Percentiles rank a stretch among this genome's conserved stretches.
These are phyloP conservation scores for Aegilops tauschii DNA, from an alignment of 176 grass and related monocot species.

Conservation along the genomic window DNA sequence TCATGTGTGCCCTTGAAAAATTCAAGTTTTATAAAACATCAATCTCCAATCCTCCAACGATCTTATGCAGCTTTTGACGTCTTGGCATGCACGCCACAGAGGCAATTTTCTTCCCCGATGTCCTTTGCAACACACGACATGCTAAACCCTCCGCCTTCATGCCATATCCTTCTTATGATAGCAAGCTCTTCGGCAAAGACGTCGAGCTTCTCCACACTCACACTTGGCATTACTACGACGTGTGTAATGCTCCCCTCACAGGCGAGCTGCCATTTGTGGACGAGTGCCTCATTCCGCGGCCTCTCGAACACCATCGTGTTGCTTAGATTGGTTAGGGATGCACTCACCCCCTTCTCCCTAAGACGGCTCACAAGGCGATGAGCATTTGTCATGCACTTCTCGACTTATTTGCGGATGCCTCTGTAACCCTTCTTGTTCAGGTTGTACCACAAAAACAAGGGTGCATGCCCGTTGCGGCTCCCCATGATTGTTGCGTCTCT, in stretches of 20 bases:
- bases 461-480: not conserved
- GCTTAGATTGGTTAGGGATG: not conserved
- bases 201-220: not conserved
- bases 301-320: not conserved
- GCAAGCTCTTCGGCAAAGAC: not conserved
- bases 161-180: not conserved
- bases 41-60: not conserved
- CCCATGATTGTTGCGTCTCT: not conserved
- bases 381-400: not conserved
- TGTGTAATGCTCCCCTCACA: not conserved
- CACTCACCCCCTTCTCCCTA: not conserved
- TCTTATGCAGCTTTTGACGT: not conserved
- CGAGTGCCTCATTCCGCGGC: not conserved
- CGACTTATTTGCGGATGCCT: not conserved
- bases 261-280: not conserved
- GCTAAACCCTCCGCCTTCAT: not conserved
- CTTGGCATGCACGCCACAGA: not conserved
- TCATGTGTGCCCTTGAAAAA: not conserved
- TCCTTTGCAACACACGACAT: not conserved
- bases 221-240: not conserved
- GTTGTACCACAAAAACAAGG: not conserved
- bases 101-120: not conserved
- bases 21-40: not conserved
- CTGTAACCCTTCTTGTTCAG: not conserved
- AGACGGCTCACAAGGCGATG: not conserved